phyloP scores from a whole-genome alignment of 306 rosid species.

The Fagus sylvatica region DNA sequence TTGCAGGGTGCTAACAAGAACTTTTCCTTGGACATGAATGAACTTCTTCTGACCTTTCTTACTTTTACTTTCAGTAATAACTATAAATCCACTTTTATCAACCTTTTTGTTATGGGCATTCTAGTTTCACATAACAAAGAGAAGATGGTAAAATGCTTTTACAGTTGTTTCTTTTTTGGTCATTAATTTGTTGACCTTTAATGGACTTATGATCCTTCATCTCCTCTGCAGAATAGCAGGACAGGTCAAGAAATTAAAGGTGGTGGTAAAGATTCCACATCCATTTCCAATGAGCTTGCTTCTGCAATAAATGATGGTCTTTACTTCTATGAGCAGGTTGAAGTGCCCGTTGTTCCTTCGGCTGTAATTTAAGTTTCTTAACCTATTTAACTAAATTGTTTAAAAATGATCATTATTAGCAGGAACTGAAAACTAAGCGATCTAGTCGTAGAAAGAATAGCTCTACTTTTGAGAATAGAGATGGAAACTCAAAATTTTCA shows the following conservation, averaged over 20 bases:
- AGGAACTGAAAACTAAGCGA: constrained; percentile 76
- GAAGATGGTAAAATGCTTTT: not conserved
- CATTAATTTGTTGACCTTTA: not conserved
- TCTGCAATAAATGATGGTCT: constrained; percentile 91
- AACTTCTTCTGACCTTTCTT: not conserved
- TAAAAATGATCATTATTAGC: constrained; percentile 22
- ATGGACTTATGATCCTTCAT: not conserved
- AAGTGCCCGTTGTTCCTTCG: constrained; percentile 17
- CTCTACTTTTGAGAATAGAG: constrained; percentile 50
- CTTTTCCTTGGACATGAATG: not conserved
- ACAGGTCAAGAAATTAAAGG: constrained; percentile 39
- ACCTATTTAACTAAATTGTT: not conserved
- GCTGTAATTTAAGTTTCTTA: not conserved
- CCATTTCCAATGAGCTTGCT: constrained; percentile 86
- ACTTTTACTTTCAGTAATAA: not conserved
- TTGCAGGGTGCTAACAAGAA: not conserved
- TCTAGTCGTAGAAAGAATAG: constrained; percentile 67
- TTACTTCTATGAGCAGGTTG: constrained; percentile 90
- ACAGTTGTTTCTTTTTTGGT: not conserved
- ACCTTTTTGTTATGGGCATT: not conserved
- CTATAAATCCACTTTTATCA: not conserved
- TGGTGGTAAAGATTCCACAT: constrained; percentile 57
- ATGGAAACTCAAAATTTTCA: constrained; percentile 51
- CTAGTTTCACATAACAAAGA: not conserved
- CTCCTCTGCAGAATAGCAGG: constrained; percentile 58